Conservation (phyloP, 2,329 filamentous ascomycete species). For the Lasiodiplodia theobromae region DNA sequence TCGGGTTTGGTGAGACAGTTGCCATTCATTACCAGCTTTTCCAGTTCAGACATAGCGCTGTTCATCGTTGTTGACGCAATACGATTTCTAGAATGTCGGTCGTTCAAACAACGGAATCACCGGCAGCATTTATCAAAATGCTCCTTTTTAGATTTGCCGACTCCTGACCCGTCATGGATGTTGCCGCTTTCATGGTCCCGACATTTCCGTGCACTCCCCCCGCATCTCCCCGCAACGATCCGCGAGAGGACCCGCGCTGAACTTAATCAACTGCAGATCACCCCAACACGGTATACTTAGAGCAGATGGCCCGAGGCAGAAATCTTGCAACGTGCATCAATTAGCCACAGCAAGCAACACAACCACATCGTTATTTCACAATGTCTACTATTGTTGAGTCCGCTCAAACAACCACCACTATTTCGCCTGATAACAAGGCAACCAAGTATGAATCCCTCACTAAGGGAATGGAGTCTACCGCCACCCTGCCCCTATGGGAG, state of each 20-base stretch:
- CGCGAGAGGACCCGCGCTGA: not conserved
- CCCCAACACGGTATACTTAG: not conserved
- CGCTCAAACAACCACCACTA: not conserved
- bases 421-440: not conserved
- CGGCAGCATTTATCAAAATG: not conserved
- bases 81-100: not conserved
- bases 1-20: too few species aligned
- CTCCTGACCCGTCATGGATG: too few species aligned
- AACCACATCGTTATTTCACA: not conserved
- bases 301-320: not conserved
- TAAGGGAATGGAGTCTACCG: conserved; percentile 30
- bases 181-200: too few species aligned
- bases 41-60: not conserved
- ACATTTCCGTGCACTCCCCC: not conserved
- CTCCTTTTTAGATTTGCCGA: too few species aligned
- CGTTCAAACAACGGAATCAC: not conserved
- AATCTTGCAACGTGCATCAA: not conserved
- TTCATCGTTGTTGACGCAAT: conserved; percentile 4
- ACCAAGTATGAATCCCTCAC: not conserved
- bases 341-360: not conserved
- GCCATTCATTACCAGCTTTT: not conserved
- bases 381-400: not conserved
- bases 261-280: not conserved
- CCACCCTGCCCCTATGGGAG: conserved; percentile 53
- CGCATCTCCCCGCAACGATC: not conserved